Percentiles rank a stretch among this genome's conserved stretches.
Evolutionary conservation across 257 asterid genomes (phyloP).

Genomic region (Voacanga thouarsii): DNA sequence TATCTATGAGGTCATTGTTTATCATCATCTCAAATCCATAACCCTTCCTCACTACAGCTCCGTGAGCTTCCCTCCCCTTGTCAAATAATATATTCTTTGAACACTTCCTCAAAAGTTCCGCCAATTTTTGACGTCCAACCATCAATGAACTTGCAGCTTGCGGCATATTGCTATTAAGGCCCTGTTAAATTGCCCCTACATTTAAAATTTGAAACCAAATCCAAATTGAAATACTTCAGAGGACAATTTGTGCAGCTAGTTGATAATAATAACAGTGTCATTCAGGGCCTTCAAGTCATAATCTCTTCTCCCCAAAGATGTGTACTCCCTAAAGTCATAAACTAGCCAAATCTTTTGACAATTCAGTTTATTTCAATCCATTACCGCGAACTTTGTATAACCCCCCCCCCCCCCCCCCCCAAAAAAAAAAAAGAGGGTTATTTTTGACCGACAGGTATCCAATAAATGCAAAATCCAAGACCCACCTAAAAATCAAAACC

Average conservation of each 20-base stretch:
- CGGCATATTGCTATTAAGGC: not conserved
- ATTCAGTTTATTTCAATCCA: not conserved
- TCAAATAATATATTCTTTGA: conserved; percentile 33
- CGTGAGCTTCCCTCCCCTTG: conserved; percentile 55
- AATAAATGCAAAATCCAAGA: not conserved
- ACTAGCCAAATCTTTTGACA: not conserved
- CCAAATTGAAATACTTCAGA: not conserved
- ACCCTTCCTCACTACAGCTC: conserved; percentile 40
- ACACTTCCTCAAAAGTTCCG: conserved; percentile 45
- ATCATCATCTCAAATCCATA: conserved; percentile 42
- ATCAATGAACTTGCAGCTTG: conserved; percentile 19
- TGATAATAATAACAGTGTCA: not conserved
- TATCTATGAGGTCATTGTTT: conserved; percentile 40
- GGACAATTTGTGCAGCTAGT: not conserved
- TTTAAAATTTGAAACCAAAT: not conserved
- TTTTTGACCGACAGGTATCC: not conserved
- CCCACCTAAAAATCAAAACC: not conserved
- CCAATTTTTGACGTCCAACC: conserved; percentile 40
- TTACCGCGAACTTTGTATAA: not conserved
- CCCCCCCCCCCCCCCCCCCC: no score
- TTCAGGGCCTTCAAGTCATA: not conserved
- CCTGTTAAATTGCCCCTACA: not conserved
- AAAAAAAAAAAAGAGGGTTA: no score
- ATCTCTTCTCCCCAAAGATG: not conserved
- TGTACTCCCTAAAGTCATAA: not conserved